Conservation (phyloP, 192 early-diverging fungal species). For the Backusella morwellensis region DNA sequence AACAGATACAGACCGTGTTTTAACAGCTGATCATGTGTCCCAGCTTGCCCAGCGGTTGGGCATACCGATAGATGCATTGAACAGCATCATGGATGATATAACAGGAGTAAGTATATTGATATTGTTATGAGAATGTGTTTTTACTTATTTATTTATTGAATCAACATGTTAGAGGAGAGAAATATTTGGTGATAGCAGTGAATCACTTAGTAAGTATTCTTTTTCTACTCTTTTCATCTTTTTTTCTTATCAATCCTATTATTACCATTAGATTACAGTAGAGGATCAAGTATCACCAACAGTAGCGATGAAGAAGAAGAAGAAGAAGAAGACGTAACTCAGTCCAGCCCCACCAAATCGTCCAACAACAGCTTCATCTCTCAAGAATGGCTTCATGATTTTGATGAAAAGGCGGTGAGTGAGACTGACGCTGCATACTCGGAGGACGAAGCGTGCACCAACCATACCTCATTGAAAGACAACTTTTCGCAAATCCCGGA, state of each 20-base stretch:
- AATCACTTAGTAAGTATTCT: not conserved
- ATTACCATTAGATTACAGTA: not conserved
- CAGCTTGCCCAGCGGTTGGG: not conserved
- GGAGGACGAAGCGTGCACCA: not conserved
- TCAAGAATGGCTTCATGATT: not conserved
- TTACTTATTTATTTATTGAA: too few species aligned
- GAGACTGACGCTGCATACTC: not conserved
- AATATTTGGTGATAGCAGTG: not conserved
- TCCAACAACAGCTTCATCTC: not conserved
- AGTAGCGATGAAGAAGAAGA: not conserved
- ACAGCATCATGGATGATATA: not conserved
- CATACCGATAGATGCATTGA: not conserved
- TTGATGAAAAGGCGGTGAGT: not conserved
- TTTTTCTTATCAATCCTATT: not conserved
- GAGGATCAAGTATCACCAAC: not conserved
- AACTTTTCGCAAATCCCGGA: not conserved
- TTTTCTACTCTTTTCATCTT: not conserved
- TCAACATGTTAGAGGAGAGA: not conserved
- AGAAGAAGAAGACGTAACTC: not conserved
- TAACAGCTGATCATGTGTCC: not conserved
- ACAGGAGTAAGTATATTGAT: not conserved
- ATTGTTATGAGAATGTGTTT: not conserved
- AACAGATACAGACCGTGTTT: not conserved
- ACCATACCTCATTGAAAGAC: not conserved
- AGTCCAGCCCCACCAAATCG: not conserved